Percentiles rank a stretch among this genome's conserved stretches.
Conservation (phyloP, 306 rosid genomes). For the Spatholobus suberectus region DNA sequence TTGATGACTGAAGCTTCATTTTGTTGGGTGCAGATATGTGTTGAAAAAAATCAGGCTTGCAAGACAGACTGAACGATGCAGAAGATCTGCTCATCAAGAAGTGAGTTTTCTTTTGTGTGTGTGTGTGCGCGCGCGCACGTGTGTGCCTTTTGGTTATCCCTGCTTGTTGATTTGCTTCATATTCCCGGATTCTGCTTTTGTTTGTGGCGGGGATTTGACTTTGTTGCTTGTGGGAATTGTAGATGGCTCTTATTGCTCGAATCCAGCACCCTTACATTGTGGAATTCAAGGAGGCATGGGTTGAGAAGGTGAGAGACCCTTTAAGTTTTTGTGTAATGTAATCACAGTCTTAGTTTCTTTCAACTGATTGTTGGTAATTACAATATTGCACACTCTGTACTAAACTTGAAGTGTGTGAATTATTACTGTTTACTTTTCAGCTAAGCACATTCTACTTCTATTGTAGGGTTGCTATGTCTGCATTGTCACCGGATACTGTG, state of each 20-base stretch:
- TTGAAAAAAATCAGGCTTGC: conserved; percentile 99
- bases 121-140: neutral
- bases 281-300: conserved; percentile 99
- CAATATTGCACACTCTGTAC: neutral
- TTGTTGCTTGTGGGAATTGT: conserved; percentile 26
- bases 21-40: conserved; percentile 73
- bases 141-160: neutral
- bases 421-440: conserved; percentile 8
- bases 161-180: conserved; percentile 37
- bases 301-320: conserved; percentile 80
- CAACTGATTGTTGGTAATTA: conserved; percentile 10
- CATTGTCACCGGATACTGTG: conserved; percentile 98
- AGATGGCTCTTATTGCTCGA: conserved; percentile 99
- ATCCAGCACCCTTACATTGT: conserved; percentile 94
- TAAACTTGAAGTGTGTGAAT: conserved; percentile 32
- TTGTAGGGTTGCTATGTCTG: conserved; percentile 99
- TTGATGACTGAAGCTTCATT: conserved; percentile 37
- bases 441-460: conserved; percentile 38
- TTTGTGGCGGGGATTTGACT: conserved; percentile 29
- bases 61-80: conserved; percentile 95
- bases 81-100: conserved; percentile 99
- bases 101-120: conserved; percentile 41
- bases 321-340: neutral
- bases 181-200: neutral
- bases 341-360: conserved; percentile 26